phyloP scores from a whole-genome alignment of 352 stramenopile species.

The Phytophthora constricta region DNA sequence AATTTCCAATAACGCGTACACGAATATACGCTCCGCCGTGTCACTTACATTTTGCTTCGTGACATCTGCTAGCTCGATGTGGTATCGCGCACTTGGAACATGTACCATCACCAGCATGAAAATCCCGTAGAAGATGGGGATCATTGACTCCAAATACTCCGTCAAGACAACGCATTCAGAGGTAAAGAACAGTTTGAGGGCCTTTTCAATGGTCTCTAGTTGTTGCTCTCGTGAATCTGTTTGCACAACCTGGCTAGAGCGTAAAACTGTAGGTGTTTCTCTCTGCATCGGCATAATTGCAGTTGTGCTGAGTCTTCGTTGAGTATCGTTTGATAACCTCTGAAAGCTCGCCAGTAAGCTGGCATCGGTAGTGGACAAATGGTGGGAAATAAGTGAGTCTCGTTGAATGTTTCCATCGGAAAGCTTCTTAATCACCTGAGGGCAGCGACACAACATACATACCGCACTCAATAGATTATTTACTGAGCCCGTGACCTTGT shows the following conservation, averaged over 20 bases:
- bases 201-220: neutral
- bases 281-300: neutral
- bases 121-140: conserved; percentile 32
- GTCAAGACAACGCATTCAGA: conserved; percentile 41
- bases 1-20: conserved; percentile 25
- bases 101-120: conserved; percentile 16
- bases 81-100: conserved; percentile 27
- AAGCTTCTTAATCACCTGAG: conserved; percentile 10
- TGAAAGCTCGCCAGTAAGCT: neutral
- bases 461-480: neutral
- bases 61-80: conserved; percentile 9
- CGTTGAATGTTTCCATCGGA: neutral
- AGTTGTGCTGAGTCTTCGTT: neutral
- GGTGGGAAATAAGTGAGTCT: neutral
- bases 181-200: conserved; percentile 30
- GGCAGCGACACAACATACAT: neutral
- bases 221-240: neutral
- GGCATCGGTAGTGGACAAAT: neutral
- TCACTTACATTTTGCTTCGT: neutral
- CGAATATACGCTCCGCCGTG: conserved; percentile 4
- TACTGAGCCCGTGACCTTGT: conserved; percentile 1
- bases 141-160: conserved; percentile 44
- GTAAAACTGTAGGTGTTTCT: neutral
- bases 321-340: neutral
- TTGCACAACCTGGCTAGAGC: neutral